A percentile compares a stretch with the other conserved stretches of the same genome.
These are phyloP conservation scores for Xylariaceae sp. DNA, from an alignment of 2,329 filamentous ascomycete genomes.

Conservation along the genomic window DNA sequence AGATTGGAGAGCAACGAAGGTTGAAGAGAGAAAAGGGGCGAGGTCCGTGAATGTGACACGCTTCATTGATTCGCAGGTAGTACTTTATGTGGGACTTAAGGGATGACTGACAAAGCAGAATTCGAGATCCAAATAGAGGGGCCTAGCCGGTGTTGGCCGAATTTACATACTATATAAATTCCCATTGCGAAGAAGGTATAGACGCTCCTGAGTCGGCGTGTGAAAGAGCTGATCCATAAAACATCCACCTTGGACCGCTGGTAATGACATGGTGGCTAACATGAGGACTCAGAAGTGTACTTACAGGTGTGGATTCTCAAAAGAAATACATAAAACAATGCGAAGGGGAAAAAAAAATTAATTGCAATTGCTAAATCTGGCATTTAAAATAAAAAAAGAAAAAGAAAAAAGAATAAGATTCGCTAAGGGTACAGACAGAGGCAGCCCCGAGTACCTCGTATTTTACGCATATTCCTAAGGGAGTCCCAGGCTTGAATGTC, in stretches of 20 bases:
- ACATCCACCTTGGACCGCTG: conserved; percentile 18
- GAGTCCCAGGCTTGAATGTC: no score
- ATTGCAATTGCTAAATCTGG: no score
- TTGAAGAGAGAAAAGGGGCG: conserved; percentile 25
- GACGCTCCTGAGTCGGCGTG: conserved; percentile 3
- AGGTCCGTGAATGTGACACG: conserved; percentile 15
- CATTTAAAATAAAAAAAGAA: no score
- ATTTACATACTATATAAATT: no score
- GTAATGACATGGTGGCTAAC: conserved; percentile 20
- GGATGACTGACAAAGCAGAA: conserved; percentile 3
- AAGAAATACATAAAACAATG: no score
- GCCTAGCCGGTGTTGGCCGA: no score
- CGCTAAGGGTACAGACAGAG: no score
- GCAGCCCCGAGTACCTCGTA: no score
- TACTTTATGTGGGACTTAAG: conserved; percentile 15
- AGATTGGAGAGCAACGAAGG: conserved; percentile 17
- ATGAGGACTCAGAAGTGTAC: conserved; percentile 2
- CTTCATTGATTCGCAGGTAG: conserved; percentile 12
- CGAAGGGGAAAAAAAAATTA: no score
- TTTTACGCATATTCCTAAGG: no score
- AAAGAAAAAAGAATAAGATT: no score
- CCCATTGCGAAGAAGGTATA: not conserved
- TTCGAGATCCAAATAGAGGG: conserved; percentile 2
- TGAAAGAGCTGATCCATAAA: conserved; percentile 8
- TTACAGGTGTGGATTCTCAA: no score